A percentile compares a stretch with the other conserved stretches of the same genome.
Conservation (phyloP, 352 stramenopile genomes). For the Globisporangium abappressorium region DNA sequence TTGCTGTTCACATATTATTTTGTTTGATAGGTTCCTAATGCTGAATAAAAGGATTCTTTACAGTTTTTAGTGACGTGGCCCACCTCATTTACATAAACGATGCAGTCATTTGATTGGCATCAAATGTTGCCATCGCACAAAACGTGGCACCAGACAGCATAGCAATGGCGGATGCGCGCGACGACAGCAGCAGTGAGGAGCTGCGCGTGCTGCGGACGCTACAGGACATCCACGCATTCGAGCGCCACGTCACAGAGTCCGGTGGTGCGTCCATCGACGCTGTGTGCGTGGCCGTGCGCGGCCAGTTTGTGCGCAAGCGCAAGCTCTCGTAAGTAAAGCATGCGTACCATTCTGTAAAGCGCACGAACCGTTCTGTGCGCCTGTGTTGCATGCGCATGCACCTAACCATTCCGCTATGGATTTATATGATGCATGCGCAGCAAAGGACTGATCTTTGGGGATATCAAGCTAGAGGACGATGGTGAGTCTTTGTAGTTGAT, state of each 20-base stretch:
- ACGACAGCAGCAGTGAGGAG: not conserved
- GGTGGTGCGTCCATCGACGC: not conserved
- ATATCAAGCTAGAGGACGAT: conserved; percentile 67
- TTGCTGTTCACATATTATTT: not conserved
- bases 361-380: not conserved
- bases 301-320: conserved; percentile 73
- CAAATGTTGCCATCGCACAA: not conserved
- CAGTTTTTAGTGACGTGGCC: not conserved
- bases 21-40: not conserved
- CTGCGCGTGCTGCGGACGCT: conserved; percentile 13
- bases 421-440: conserved; percentile 22
- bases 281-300: conserved; percentile 40
- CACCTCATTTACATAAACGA: not conserved
- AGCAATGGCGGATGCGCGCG: not conserved
- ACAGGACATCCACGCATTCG: conserved; percentile 12
- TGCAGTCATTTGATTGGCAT: not conserved
- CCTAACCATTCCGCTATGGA: not conserved
- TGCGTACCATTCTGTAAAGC: conserved; percentile 1
- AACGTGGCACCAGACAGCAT: not conserved
- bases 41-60: not conserved
- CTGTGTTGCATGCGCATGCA: not conserved
- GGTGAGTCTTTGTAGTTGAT: conserved; percentile 24
- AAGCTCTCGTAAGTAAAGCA: conserved; percentile 71
- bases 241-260: not conserved
- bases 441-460: conserved; percentile 79